These are phyloP conservation scores for Mycosphaerella sp. DNA, from an alignment of 2,329 filamentous ascomycete genomes.

Conservation along the genomic window DNA sequence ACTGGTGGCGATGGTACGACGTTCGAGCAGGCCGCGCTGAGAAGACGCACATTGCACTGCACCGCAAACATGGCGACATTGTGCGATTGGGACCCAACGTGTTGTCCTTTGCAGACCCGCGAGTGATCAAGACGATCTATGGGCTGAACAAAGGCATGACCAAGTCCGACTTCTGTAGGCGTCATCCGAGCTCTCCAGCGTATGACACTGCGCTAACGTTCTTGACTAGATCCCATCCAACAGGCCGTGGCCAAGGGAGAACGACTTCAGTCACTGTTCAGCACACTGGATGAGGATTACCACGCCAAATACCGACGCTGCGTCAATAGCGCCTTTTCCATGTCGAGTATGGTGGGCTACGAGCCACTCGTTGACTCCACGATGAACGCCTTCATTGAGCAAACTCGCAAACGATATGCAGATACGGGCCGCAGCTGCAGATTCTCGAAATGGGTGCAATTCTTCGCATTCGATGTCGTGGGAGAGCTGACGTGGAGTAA, in stretches of 20 bases:
- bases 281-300: constrained; percentile 66
- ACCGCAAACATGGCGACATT: constrained; percentile 65
- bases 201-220: neutral
- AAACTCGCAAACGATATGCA: constrained; percentile 41
- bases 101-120: constrained; percentile 67
- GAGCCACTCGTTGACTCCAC: constrained; percentile 75
- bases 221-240: constrained; percentile 56
- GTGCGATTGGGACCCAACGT: constrained; percentile 69
- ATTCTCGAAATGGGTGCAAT: constrained; percentile 69
- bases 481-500: constrained; percentile 72
- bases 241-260: constrained; percentile 64
- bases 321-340: constrained; percentile 70
- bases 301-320: constrained; percentile 68
- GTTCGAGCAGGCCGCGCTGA: constrained; percentile 61
- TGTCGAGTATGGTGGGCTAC: constrained; percentile 70
- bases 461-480: constrained; percentile 76
- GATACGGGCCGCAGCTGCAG: constrained; percentile 48
- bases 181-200: neutral
- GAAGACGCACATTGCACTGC: constrained; percentile 60
- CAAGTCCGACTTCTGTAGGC: constrained; percentile 67
- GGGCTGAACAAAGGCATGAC: constrained; percentile 73
- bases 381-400: constrained; percentile 60
- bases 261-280: constrained; percentile 66
- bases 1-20: constrained; percentile 70
- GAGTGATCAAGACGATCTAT: constrained; percentile 69